Evolutionary conservation across 371 early-diverging fungal genomes (phyloP), one percentile per base, ranked within the genome.

Genomic region (Rhizopus sp.): DNA sequence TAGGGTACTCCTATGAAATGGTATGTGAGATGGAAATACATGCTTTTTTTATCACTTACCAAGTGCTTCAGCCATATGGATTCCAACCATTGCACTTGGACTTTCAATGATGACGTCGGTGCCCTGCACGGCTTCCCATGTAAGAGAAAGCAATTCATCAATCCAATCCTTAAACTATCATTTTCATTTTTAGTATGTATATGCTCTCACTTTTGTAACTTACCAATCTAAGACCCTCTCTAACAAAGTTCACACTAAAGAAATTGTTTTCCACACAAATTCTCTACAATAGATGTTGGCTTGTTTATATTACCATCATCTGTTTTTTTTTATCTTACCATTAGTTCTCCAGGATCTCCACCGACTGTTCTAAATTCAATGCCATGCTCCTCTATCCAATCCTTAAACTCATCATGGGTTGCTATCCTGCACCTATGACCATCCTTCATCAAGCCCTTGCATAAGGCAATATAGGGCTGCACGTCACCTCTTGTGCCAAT

Each of bases 401-500:
- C 78, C 59, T 82, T 72, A 58, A 86, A 92, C 56, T 92, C 93
- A 31, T 70, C 78, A 58, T 91, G 91, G 0, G 93, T 88, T 1
- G 90, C 88, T 40, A 92, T 91, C 33, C 87, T 80, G 53, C 88
- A 88, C 13, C 65, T 68, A 58, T 93, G 93, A 1, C 92, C 91
- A 59, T 89, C 82, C 40, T 70, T 72, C 81, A 83, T 82, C 8
- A 93, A 66, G 3, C 83, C 79, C 72, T 92, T 91, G 67, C 89
- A 86, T 10, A 91, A 75, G 0, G 92, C 92, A 68, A 93, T 89
- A 52, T 89, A 93, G 0, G 92, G 93, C 60, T 93, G 91, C 0
- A 93, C 92, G 68, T 92, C 93, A 6, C 93, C 93, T 37, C 93
- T 80, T 7, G 91, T 88, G n/a, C 93, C 93, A 57, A 93, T 90